Evolutionary conservation across 495 filamentous ascomycete species (phyloP), one percentile per base, ranked within the genome.

Genomic region (Niebla homalea): DNA sequence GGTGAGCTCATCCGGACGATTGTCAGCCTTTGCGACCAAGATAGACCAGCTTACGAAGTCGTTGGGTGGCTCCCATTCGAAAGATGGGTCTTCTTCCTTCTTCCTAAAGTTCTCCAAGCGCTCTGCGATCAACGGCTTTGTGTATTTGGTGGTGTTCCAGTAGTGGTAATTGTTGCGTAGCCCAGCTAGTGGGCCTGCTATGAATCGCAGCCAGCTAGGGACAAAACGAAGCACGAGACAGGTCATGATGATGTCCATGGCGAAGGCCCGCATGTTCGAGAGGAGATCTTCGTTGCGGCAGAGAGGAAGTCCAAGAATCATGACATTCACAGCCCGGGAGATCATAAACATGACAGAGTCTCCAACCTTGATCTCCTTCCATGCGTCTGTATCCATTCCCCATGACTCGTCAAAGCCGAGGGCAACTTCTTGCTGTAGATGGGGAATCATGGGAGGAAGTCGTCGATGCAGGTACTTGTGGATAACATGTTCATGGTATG

Each of bases 301-400:
- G 5, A 72, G 49, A 2, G 64, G 61, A n/a, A 59, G 38, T 1
- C 68, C 69, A 21, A 72, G 56, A 15, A 66, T 65, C 51, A 69
- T 67, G 11, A 68, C 62, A 48, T 62, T 68, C 8, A 63, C 50
- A 4, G 56, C 58, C 18, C 61, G 61, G 1, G 60, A 59, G 7
- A 72, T 59, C 18, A 70, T 53, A 44, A 54, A 48, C 42, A 60
- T 50, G 26, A 67, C 56, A 14, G 58, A 58, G 12, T 65, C 50
- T 35, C 60, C 49, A 14, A 72, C 36, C 21, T 57, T 46, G 38
- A 68, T 49, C 2, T 57, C 51, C 38, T 48, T 62, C 61, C 61
- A 67, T 11, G 55, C 21, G n/a, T 55, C 32, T 1, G 53, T 57
- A 36, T 66, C 60, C 6, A 38, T 53, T 1, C 64, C 66, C 43